Evolutionary conservation across 2,329 filamentous ascomycete species (phyloP).

Genomic region (Elsinoe fawcettii): DNA sequence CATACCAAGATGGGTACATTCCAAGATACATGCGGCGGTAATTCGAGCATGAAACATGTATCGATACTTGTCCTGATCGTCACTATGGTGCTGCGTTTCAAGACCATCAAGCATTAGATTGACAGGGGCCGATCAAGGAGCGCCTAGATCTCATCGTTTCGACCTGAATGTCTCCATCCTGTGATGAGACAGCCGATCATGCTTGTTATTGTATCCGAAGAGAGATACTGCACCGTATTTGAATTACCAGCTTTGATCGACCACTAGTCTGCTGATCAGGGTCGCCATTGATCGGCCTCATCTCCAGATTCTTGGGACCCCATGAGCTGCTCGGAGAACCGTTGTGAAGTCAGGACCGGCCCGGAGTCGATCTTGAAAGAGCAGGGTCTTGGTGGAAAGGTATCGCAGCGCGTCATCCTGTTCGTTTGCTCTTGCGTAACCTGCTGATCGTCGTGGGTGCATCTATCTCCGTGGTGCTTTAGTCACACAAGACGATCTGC

Average conservation of each 20-base stretch:
- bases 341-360: constrained; percentile 1
- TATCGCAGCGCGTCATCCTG: background rate
- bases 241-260: background rate
- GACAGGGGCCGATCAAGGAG: background rate
- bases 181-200: background rate
- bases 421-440: constrained; percentile 6
- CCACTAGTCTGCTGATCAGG: constrained; percentile 3
- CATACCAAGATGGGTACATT: background rate
- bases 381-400: background rate
- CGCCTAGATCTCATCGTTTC: background rate
- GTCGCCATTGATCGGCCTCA: background rate
- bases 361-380: background rate
- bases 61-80: constrained; percentile 5
- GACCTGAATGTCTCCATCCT: background rate
- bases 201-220: background rate
- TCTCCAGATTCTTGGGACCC: constrained; percentile 3
- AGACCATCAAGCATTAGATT: background rate
- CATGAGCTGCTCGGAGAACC: background rate
- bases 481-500: background rate
- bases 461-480: background rate
- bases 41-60: constrained; percentile 4
- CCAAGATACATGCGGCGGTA: background rate
- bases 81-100: background rate
- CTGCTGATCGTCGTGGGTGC: background rate
- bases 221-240: constrained; percentile 2